Evolutionary conservation across 75 land plant genomes (phyloP).

Genomic region (Larix kaempferi): DNA sequence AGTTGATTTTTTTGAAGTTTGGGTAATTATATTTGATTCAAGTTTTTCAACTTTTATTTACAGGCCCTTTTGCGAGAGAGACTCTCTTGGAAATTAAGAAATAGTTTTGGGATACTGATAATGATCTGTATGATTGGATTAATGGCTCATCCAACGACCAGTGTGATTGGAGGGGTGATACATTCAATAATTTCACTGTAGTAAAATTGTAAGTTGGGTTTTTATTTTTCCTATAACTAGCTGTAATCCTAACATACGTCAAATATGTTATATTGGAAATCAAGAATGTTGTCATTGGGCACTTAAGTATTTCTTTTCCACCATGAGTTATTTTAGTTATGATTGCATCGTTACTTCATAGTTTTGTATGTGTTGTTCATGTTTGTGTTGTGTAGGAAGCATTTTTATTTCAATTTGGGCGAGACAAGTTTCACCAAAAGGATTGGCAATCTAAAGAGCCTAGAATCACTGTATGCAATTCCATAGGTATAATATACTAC

Average conservation of each 20-base stretch:
- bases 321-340: too few relatives aligned
- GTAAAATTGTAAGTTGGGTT: slow-evolving; percentile 52
- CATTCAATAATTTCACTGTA: slow-evolving; percentile 86
- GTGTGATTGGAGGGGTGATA: slow-evolving; percentile 80
- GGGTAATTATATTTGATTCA: too few relatives aligned
- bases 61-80: too few relatives aligned
- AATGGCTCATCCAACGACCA: slow-evolving; percentile 52
- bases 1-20: too few relatives aligned
- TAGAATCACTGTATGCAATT: slow-evolving; percentile 50
- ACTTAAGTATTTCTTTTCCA: too few relatives aligned
- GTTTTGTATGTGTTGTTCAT: too few relatives aligned
- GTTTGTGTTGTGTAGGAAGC: slow-evolving; percentile 47
- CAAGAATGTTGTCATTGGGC: too few relatives aligned
- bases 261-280: too few relatives aligned
- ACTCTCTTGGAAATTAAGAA: slow-evolving; percentile 71
- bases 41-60: too few relatives aligned
- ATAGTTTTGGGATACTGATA: slow-evolving; percentile 68
- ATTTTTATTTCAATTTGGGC: slow-evolving; percentile 69
- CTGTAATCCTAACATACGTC: not conserved
- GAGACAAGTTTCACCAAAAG: slow-evolving; percentile 94
- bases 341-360: too few relatives aligned
- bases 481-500: too few relatives aligned
- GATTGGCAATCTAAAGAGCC: slow-evolving; percentile 70
- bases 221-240: too few relatives aligned
- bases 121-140: slow-evolving; percentile 80